Base-by-base conservation (phyloP, 2,329 filamentous ascomycete genomes). In the Sporothrix pseudoabietina region DNA sequence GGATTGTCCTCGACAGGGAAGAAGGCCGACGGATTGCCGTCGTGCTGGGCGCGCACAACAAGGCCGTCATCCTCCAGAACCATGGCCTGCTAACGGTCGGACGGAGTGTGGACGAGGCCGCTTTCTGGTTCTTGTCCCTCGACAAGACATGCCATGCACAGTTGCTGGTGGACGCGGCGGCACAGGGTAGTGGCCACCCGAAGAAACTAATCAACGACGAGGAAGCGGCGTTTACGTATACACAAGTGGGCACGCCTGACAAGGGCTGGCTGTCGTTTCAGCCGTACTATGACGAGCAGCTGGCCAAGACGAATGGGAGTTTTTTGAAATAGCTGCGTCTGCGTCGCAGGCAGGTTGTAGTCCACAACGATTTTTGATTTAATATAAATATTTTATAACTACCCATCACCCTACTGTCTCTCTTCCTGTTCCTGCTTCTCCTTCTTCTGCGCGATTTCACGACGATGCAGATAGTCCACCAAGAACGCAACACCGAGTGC, bases 81-180 rank as follows among this genome's bases (percentile, higher is more conserved):
- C 91, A 93, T 77, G 91, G 91, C 0, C 80, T 94, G 14, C 77
- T 93, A 69, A 93, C 90, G 0, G 90, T 92, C 0, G 91, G 91
- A 0, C 77, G 79, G 4, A 93, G 90, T 0, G 91, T 94, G 1
- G 91, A 93, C 76, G 91, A 93, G 80, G 91, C 91, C 0, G 90
- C 90, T 0, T 93, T 89, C 79, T 80, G 92, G 72, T 93, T 92
- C 78, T 88, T 88, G 3, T 81, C 89, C 4, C 84, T 93, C 77
- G 91, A 94, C 80, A 85, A 89, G 55, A 88, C 87, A 4, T 93
- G 91, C 76, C 85, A 89, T 72, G 84, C 90, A 9, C 91, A 94
- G 79, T 80, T 93, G 49, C 82, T 88, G 73, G 87, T 89, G 19
- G 91, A 93, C 77, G 88, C 87, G 0, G 69, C 83, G 80, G 16